Conservation (phyloP, 306 rosid genomes). For the Sesbania bispinosa region DNA sequence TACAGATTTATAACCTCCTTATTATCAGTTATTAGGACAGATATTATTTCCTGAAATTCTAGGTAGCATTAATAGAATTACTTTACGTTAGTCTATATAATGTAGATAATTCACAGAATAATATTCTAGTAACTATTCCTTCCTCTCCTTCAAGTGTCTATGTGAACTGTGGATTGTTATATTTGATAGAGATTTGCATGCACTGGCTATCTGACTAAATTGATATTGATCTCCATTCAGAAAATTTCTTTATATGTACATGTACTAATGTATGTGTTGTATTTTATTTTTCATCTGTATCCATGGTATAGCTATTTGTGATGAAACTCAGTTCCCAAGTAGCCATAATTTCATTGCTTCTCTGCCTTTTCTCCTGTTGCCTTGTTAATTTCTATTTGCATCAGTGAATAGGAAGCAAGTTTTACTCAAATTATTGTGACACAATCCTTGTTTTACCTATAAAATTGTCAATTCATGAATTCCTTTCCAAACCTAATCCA, state of each 20-base stretch:
- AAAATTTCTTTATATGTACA: background rate
- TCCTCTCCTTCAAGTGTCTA: background rate
- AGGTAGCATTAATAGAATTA: no score
- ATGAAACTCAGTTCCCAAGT: background rate
- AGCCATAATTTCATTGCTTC: background rate
- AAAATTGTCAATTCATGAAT: conserved; percentile 5
- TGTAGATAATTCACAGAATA: no score
- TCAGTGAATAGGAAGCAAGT: background rate
- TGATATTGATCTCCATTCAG: background rate
- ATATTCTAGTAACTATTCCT: no score
- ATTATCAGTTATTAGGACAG: no score
- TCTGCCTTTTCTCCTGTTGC: background rate
- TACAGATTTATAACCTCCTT: no score
- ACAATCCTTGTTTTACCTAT: background rate
- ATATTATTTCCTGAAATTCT: no score
- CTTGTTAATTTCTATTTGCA: background rate
- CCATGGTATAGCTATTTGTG: background rate
- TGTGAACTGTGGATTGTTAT: background rate
- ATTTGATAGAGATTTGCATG: background rate
- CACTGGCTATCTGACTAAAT: background rate
- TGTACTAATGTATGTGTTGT: background rate
- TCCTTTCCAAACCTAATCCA: conserved; percentile 25
- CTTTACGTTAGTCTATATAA: no score
- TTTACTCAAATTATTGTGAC: background rate
- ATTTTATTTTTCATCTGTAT: background rate